These are phyloP conservation scores for Maudiozyma turicensis DNA, from an alignment of 805 yeast genomes.

Conservation along the genomic window DNA sequence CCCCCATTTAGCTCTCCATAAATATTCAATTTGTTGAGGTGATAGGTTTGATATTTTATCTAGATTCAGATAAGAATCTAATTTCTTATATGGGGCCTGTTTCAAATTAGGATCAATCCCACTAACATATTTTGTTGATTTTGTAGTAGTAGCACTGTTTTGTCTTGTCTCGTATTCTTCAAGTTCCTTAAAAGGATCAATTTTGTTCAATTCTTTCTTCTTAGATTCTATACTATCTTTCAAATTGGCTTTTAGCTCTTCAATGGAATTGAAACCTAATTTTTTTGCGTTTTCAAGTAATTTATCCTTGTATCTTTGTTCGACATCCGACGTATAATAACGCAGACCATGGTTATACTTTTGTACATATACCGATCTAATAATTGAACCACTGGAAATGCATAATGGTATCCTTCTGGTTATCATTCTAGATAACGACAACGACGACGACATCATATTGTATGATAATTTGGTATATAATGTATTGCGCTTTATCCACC, in stretches of 20 bases:
- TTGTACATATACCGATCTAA: background rate
- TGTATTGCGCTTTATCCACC: too few species aligned
- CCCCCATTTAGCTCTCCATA: slow-evolving; percentile 86
- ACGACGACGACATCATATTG: too few species aligned
- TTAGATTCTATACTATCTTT: slow-evolving; percentile 50
- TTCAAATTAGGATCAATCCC: slow-evolving; percentile 6
- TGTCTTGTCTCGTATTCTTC: slow-evolving; percentile 41
- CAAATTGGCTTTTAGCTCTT: slow-evolving; percentile 51
- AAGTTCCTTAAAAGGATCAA: slow-evolving; percentile 65
- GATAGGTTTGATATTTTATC: slow-evolving; percentile 53
- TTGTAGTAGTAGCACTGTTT: slow-evolving; percentile 9
- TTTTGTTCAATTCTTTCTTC: slow-evolving; percentile 45
- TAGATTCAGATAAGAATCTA: slow-evolving; percentile 60
- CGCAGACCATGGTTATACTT: background rate
- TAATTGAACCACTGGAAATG: too few species aligned
- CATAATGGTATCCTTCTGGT: too few species aligned
- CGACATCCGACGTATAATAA: background rate
- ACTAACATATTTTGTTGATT: slow-evolving; percentile 10
- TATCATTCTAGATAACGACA: too few species aligned
- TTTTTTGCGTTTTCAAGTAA: slow-evolving; percentile 31
- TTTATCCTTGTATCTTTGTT: slow-evolving; percentile 29
- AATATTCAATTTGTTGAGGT: slow-evolving; percentile 54
- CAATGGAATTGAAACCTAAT: slow-evolving; percentile 31
- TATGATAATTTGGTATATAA: too few species aligned
- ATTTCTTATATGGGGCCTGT: slow-evolving; percentile 55